Conservation (phyloP, 2,329 filamentous ascomycete genomes). For the Cladosporium halotolerans region DNA sequence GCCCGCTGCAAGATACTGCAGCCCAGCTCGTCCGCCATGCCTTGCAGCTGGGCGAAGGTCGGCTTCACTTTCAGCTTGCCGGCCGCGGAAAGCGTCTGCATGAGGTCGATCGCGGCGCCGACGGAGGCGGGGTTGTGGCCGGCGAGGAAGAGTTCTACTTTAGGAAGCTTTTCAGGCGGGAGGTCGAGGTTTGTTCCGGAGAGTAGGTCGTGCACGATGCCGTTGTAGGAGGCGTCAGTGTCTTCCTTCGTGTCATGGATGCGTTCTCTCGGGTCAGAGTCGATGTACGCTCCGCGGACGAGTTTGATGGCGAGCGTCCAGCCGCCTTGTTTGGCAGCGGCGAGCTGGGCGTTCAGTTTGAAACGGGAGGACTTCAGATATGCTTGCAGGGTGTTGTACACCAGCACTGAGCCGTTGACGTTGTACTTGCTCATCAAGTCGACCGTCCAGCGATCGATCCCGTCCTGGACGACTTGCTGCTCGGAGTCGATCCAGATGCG, state of each 20-base stretch:
- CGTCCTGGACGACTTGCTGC: slow-evolving; percentile 46
- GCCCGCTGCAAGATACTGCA: slow-evolving; percentile 44
- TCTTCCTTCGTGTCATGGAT: slow-evolving; percentile 49
- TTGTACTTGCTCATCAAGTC: slow-evolving; percentile 44
- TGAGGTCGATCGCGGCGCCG: slow-evolving; percentile 43
- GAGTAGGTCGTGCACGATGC: slow-evolving; percentile 61
- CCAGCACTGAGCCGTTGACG: slow-evolving; percentile 52
- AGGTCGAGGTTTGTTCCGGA: slow-evolving; percentile 22
- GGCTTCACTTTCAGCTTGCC: slow-evolving; percentile 42
- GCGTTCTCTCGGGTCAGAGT: slow-evolving; percentile 42
- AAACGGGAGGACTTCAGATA: slow-evolving; percentile 47
- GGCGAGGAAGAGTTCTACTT: slow-evolving; percentile 62
- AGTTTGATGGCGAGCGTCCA: slow-evolving; percentile 53
- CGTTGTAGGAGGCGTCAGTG: slow-evolving; percentile 61
- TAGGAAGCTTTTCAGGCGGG: slow-evolving; percentile 30
- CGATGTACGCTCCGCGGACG: slow-evolving; percentile 52
- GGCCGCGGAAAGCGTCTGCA: slow-evolving; percentile 38
- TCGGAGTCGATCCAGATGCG: slow-evolving; percentile 50
- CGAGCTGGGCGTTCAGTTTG: slow-evolving; percentile 43
- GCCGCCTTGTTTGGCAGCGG: slow-evolving; percentile 37
- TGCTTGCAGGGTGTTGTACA: slow-evolving; percentile 62
- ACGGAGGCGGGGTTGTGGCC: slow-evolving; percentile 77
- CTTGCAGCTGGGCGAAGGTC: slow-evolving; percentile 74
- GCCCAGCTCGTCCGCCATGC: slow-evolving; percentile 92
- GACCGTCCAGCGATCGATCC: slow-evolving; percentile 61